A percentile compares a stretch with the other conserved stretches of the same genome.
Conservation (phyloP, 495 filamentous ascomycete species). For the Polyplosphaeria fusca region DNA sequence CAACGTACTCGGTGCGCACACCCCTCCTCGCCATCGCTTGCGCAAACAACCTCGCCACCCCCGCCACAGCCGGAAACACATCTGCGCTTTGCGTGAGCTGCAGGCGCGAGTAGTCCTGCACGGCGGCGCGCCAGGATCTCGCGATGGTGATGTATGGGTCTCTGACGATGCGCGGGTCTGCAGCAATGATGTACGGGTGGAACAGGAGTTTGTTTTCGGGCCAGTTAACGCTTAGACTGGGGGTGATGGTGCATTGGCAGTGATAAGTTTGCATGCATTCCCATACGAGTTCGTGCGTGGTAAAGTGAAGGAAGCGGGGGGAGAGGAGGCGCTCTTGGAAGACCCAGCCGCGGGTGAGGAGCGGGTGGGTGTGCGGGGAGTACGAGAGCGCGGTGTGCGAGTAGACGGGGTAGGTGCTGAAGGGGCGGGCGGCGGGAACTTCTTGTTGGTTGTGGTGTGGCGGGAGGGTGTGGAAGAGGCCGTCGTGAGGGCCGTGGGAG, state of each 20-base stretch:
- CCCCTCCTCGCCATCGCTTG: background rate
- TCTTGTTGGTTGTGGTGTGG: no score
- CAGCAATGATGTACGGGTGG: background rate
- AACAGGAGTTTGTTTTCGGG: background rate
- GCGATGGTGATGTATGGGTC: no score
- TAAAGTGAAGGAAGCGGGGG: conserved; percentile 17
- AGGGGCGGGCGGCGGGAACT: no score
- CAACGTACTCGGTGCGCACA: background rate
- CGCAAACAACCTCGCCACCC: conserved; percentile 3
- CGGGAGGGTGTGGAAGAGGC: no score
- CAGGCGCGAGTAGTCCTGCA: conserved; percentile 1
- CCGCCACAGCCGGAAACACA: conserved; percentile 14
- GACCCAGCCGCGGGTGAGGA: conserved; percentile 13
- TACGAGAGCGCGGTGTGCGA: no score
- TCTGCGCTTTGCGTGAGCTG: background rate
- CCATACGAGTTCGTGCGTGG: conserved; percentile 10
- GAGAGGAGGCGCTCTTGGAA: conserved; percentile 19
- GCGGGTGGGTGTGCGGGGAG: no score
- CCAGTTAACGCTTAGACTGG: background rate
- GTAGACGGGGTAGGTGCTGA: no score
- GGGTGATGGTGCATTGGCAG: conserved; percentile 6
- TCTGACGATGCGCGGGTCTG: background rate
- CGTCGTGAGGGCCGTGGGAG: background rate
- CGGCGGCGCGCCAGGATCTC: background rate
- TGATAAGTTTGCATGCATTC: conserved; percentile 4